Percentiles rank a stretch among this genome's conserved stretches.
Conservation (phyloP, 192 early-diverging fungal genomes). For the Mortierella hygrophila region DNA sequence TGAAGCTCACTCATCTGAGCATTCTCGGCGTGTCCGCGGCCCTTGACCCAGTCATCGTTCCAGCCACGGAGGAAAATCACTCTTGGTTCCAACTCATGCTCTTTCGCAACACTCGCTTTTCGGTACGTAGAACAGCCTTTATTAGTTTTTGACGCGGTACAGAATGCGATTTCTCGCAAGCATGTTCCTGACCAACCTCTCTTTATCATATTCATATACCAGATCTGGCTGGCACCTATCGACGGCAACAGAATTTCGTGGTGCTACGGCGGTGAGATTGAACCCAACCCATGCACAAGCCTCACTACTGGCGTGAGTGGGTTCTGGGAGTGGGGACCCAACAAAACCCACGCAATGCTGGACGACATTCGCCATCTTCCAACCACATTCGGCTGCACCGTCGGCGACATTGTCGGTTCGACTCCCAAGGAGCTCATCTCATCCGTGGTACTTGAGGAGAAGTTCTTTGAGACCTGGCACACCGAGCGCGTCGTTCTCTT, state of each 20-base stretch:
- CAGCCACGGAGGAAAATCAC: conserved; percentile 6
- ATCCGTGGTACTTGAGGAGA: conserved; percentile 32
- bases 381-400: conserved; percentile 5
- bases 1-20: conserved; percentile 22
- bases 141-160: not conserved
- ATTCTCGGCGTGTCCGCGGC: conserved; percentile 30
- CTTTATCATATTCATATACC: not conserved
- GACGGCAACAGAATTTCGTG: conserved; percentile 33
- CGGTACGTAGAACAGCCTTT: conserved; percentile 9
- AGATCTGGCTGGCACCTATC: conserved; percentile 36
- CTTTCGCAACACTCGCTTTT: not conserved
- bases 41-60: conserved; percentile 12
- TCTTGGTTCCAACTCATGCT: conserved; percentile 36
- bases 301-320: not conserved
- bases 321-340: conserved; percentile 4
- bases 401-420: conserved; percentile 19
- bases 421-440: conserved; percentile 31
- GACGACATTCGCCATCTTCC: not conserved
- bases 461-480: conserved; percentile 42
- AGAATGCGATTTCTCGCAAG: not conserved
- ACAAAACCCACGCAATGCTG: conserved; percentile 1
- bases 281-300: not conserved
- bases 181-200: not conserved
- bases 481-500: conserved; percentile 30
- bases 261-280: conserved; percentile 33